Evolutionary conservation across 805 yeast species (phyloP).

Genomic region (Lipomyces mesembrius): DNA sequence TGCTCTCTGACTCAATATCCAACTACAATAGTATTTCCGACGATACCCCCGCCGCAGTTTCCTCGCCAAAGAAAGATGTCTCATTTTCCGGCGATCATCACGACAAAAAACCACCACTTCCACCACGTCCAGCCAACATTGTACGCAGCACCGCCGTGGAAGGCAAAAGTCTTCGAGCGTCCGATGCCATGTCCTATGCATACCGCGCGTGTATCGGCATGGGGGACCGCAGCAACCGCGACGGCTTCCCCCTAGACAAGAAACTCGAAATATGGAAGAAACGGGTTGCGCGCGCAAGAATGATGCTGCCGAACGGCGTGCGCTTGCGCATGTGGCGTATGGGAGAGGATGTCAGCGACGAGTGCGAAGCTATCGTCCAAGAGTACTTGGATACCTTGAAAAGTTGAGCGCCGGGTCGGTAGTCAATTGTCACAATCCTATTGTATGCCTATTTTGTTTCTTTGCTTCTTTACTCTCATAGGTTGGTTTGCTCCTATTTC

Average conservation of each 20-base stretch:
- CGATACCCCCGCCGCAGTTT: not conserved
- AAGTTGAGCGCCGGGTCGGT: not conserved
- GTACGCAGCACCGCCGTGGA: conserved; percentile 18
- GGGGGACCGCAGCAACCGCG: conserved; percentile 8
- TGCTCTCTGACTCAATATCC: not conserved
- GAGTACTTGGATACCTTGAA: conserved; percentile 23
- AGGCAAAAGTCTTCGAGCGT: conserved; percentile 11
- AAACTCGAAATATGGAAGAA: conserved; percentile 61
- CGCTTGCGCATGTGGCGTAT: conserved; percentile 53
- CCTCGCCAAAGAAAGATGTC: conserved; percentile 8
- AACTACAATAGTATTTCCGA: conserved; percentile 17
- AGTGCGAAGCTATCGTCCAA: conserved; percentile 39
- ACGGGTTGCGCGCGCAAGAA: conserved; percentile 53
- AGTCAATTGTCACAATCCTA: not conserved
- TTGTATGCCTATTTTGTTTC: conserved; percentile 4
- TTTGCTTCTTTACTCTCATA: conserved; percentile 2
- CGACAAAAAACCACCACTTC: conserved; percentile 20
- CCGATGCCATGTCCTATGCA: conserved; percentile 27
- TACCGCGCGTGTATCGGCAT: conserved; percentile 32
- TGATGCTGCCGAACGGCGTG: conserved; percentile 50
- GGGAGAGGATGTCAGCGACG: conserved; percentile 50
- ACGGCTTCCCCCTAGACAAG: conserved; percentile 49
- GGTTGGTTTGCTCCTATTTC: not conserved
- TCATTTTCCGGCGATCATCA: not conserved
- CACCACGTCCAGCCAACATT: conserved; percentile 23